These are phyloP conservation scores for Vanilla planifolia DNA, from an alignment of 106 monocot species.

Conservation along the genomic window DNA sequence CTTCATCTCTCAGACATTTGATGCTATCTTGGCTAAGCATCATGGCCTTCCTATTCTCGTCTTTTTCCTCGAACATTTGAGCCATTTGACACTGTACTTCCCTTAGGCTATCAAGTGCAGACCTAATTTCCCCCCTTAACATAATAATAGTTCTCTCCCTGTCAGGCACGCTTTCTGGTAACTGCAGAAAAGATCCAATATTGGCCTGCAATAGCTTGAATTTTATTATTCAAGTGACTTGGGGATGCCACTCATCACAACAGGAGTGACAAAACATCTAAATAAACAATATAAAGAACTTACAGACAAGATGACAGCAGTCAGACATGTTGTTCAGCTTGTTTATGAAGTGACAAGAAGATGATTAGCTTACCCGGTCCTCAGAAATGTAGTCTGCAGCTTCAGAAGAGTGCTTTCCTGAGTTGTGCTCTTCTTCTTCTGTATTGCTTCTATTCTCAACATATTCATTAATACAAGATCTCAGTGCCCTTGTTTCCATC, in stretches of 20 bases:
- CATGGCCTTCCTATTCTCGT: slow-evolving; percentile 28
- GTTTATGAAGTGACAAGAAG: slow-evolving; percentile 39
- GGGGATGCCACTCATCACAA: neutral
- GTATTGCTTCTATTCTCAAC: slow-evolving; percentile 1
- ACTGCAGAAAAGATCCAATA: slow-evolving; percentile 9
- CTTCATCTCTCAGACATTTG: slow-evolving; percentile 34
- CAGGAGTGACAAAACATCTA: neutral
- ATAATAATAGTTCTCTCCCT: slow-evolving; percentile 24
- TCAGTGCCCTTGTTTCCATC: slow-evolving; percentile 8
- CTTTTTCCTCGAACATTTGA: slow-evolving; percentile 39
- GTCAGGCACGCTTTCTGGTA: slow-evolving; percentile 10
- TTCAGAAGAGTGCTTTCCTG: slow-evolving; percentile 15
- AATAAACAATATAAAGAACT: slow-evolving; percentile 15
- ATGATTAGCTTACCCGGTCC: slow-evolving; percentile 51
- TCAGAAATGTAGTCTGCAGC: slow-evolving; percentile 11
- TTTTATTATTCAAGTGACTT: neutral
- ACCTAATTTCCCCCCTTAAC: slow-evolving; percentile 47
- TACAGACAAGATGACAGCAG: slow-evolving; percentile 27
- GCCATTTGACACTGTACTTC: slow-evolving; percentile 45
- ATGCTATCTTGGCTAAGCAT: slow-evolving; percentile 27
- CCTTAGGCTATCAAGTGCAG: slow-evolving; percentile 34
- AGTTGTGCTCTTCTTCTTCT: neutral
- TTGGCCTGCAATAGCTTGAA: slow-evolving; percentile 18
- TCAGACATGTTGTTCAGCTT: slow-evolving; percentile 31
- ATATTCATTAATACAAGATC: slow-evolving; percentile 24